Evolutionary conservation across 2,329 filamentous ascomycete species (phyloP).

Genomic region (Aureobasidium sp.): DNA sequence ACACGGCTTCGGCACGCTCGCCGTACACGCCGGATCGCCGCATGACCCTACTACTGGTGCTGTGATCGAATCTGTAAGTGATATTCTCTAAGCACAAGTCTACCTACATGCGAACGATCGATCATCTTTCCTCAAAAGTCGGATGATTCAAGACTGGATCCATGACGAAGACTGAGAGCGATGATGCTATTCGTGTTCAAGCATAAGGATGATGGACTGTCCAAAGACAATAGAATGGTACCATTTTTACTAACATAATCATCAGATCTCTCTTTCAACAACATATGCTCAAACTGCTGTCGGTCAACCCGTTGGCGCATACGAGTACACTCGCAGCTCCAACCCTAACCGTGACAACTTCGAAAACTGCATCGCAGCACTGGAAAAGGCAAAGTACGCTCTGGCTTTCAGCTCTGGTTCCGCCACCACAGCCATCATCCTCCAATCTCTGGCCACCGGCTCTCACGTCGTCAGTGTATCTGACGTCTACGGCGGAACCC

Average conservation of each 20-base stretch:
- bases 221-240: too few relatives aligned
- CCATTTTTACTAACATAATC: not conserved
- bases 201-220: too few relatives aligned
- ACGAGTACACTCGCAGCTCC: slow-evolving; percentile 87
- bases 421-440: slow-evolving; percentile 83
- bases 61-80: slow-evolving; percentile 70
- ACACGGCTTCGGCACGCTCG: slow-evolving; percentile 82
- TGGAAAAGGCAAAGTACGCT: slow-evolving; percentile 87
- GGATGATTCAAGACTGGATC: too few relatives aligned
- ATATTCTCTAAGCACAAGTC: not conserved
- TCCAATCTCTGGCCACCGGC: slow-evolving; percentile 83
- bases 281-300: slow-evolving; percentile 90
- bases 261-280: slow-evolving; percentile 81
- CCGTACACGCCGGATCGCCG: slow-evolving; percentile 86
- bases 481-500: slow-evolving; percentile 95
- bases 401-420: slow-evolving; percentile 92
- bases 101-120: not conserved
- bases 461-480: slow-evolving; percentile 95
- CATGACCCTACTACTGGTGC: slow-evolving; percentile 88
- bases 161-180: too few relatives aligned
- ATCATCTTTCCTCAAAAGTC: too few relatives aligned
- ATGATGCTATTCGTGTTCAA: too few relatives aligned
- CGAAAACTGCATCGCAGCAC: slow-evolving; percentile 78
- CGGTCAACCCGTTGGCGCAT: slow-evolving; percentile 76
- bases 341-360: slow-evolving; percentile 97